Conservation (phyloP, 768 basidiomycete genomes). For the Candolleomyces aberdarensis region DNA sequence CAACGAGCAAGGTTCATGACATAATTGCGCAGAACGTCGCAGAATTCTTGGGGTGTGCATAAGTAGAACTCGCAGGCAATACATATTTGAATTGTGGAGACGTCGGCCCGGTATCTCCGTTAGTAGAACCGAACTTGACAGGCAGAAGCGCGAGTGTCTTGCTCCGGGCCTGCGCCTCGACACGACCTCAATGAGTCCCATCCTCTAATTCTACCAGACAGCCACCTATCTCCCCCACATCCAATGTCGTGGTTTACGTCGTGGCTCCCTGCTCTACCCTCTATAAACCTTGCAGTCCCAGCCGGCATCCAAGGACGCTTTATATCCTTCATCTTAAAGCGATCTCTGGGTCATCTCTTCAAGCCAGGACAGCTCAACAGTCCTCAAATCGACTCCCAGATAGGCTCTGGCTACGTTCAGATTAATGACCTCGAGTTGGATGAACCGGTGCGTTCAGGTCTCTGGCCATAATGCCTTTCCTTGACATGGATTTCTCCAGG, state of each 20-base stretch:
- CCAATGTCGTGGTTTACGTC: constrained; percentile 49
- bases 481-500: constrained; percentile 38
- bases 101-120: too few species aligned
- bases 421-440: constrained; percentile 82
- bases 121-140: not conserved
- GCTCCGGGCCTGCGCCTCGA: not conserved
- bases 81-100: too few species aligned
- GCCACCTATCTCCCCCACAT: not conserved
- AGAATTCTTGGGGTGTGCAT: constrained; percentile 27
- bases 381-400: constrained; percentile 86
- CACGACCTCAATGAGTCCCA: not conserved
- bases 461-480: constrained; percentile 6
- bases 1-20: constrained; percentile 48
- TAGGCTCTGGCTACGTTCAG: constrained; percentile 88
- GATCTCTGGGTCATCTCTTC: constrained; percentile 79
- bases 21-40: constrained; percentile 43
- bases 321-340: constrained; percentile 84
- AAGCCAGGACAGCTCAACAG: constrained; percentile 88
- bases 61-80: not conserved
- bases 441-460: constrained; percentile 51
- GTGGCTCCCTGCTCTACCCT: constrained; percentile 63
- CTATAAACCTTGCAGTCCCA: constrained; percentile 63
- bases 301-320: constrained; percentile 82
- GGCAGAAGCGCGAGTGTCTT: not conserved
- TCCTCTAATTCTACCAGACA: not conserved